Conservation (phyloP, 345 rosid genomes). For the Salix exigua region DNA sequence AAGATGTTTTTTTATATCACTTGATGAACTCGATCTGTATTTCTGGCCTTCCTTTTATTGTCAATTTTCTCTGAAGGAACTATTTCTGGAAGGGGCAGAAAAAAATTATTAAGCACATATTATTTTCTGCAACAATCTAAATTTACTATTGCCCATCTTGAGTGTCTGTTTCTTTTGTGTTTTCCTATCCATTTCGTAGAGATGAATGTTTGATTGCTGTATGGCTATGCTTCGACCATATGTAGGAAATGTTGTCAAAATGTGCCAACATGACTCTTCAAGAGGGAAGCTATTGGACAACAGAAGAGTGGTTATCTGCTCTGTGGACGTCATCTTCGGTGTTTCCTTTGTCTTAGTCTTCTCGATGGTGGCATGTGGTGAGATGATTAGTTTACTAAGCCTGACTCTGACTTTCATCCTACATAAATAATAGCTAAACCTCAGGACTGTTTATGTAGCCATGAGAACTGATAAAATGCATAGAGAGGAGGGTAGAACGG, state of each 20-base stretch:
- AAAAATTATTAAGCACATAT: background rate
- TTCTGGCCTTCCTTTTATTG: background rate
- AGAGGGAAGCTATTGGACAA: slow-evolving; percentile 14
- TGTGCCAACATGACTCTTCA: slow-evolving; percentile 24
- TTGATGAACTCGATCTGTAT: background rate
- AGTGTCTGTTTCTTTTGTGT: too few species aligned
- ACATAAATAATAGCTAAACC: too few species aligned
- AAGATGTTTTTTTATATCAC: background rate
- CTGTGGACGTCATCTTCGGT: background rate
- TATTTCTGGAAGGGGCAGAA: background rate
- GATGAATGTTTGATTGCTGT: background rate
- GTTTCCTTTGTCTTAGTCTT: too few species aligned
- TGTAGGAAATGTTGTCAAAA: slow-evolving; percentile 26
- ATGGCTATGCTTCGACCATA: background rate
- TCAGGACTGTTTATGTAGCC: too few species aligned
- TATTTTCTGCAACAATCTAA: background rate
- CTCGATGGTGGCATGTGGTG: too few species aligned
- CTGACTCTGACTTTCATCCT: too few species aligned
- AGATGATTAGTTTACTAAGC: too few species aligned
- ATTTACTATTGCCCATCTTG: background rate
- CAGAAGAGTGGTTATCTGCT: slow-evolving; percentile 14
- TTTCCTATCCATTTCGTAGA: background rate
- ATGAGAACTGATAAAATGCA: too few species aligned
- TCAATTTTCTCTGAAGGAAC: background rate
- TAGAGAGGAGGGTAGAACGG: too few species aligned